Base-by-base conservation (phyloP, 345 rosid genomes). In the Conringia planisiliqua region DNA sequence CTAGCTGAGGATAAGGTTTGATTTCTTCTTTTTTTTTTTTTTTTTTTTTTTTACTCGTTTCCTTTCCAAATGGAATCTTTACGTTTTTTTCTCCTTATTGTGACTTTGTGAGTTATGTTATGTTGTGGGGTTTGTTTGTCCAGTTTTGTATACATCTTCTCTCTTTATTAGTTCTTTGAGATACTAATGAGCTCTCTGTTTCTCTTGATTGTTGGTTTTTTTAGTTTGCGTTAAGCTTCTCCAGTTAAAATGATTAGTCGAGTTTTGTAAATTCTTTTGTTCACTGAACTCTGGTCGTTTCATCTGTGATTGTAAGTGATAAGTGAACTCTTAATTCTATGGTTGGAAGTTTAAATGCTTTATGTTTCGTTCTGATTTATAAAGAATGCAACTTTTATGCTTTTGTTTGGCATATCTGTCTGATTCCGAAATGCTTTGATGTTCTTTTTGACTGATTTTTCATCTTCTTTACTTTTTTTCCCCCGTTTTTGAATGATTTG, bases 1-100 rank as follows among this genome's bases (percentile, higher is more conserved):
- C 91, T 95, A 20, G 99, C 99, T 3, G 93, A 87, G 72, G 90
- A 86, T 54, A 92, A 95, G 98, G 99, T 82, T 72, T 48, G 10
- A 3, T 3, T 36, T 38, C 14, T 55, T 55, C 14, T 55, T 26
- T 59, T 44, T 35, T 33, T 14, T 7, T 20, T 55, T 26, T 59
- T 44, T 35, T 33, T 14, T 7, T 20, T 7, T 59, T 30, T n/a
- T 52, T 18, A 39, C 1, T 7, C 13, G 40, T 8, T 50, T 73
- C 29, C 43, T 64, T 1, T 26, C 42, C 16, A 1, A 13, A 38
- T 63, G 24, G 20, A n/a, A 1, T 17, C 11, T 33, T 11, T 39
- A n/a, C n/a, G n/a, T n/a, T n/a, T n/a, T n/a, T n/a, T n/a, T n/a
- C n/a, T n/a, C n/a, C n/a, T n/a, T n/a, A n/a, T n/a, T n/a, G n/a